Evolutionary conservation across 352 stramenopile species (phyloP).

Genomic region (Pythium aquatile): DNA sequence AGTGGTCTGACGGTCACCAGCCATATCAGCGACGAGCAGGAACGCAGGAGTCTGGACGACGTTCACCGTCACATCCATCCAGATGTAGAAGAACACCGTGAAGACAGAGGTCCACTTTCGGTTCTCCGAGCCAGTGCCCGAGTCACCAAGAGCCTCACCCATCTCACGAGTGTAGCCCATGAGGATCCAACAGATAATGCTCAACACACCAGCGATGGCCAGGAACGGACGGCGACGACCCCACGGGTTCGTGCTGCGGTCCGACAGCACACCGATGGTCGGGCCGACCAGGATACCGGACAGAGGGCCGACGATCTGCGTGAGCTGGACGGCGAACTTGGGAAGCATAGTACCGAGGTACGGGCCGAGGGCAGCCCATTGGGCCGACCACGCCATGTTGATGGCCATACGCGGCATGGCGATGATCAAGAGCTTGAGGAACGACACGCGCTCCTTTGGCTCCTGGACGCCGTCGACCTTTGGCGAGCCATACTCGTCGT

Average conservation of each 20-base stretch:
- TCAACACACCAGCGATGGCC: background rate
- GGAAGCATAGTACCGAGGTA: conserved; percentile 53
- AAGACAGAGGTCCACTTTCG: too few species aligned
- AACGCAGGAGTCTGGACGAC: too few species aligned
- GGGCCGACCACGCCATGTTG: conserved; percentile 36
- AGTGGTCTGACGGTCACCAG: too few species aligned
- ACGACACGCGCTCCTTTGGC: conserved; percentile 21
- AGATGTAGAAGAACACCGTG: too few species aligned
- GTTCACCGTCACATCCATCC: too few species aligned
- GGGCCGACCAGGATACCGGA: too few species aligned
- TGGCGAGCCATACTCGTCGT: background rate
- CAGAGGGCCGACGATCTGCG: background rate
- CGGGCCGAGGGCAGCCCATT: conserved; percentile 52
- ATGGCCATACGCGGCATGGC: conserved; percentile 56
- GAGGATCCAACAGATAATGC: background rate
- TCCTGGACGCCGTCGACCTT: background rate
- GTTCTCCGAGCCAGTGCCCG: too few species aligned
- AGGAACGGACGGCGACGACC: too few species aligned
- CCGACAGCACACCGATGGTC: too few species aligned
- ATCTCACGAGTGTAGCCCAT: conserved; percentile 19
- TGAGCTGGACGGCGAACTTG: conserved; percentile 45
- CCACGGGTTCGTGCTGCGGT: too few species aligned
- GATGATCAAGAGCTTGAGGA: conserved; percentile 39
- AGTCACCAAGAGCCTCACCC: too few species aligned
- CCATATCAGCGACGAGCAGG: too few species aligned